Evolutionary conservation across 805 yeast genomes (phyloP).

Genomic region (Ogataea ganodermae): DNA sequence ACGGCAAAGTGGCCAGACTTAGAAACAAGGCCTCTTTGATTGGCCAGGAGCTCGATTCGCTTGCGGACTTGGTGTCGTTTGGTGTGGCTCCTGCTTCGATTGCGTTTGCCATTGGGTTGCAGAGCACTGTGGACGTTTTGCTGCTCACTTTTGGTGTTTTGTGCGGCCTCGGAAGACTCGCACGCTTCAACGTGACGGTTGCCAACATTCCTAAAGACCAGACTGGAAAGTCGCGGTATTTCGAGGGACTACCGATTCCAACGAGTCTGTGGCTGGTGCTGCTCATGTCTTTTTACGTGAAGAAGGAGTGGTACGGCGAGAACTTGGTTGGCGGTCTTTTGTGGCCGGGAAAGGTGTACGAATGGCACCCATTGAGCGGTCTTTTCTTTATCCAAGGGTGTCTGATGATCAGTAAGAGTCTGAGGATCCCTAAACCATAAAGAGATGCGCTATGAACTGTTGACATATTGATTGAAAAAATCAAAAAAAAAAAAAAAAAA

Average conservation of each 20-base stretch:
- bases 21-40: slow-evolving; percentile 87
- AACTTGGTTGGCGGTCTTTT: slow-evolving; percentile 67
- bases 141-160: slow-evolving; percentile 81
- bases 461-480: too few relatives aligned
- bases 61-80: slow-evolving; percentile 92
- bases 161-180: slow-evolving; percentile 91
- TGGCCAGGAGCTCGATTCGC: slow-evolving; percentile 97
- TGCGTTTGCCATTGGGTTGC: slow-evolving; percentile 90
- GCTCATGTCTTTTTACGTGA: slow-evolving; percentile 69
- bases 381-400: slow-evolving; percentile 81
- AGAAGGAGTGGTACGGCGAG: slow-evolving; percentile 42
- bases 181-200: slow-evolving; percentile 93
- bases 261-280: slow-evolving; percentile 75
- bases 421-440: slow-evolving; percentile 86
- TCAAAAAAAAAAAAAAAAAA: neutral
- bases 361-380: slow-evolving; percentile 70
- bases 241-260: slow-evolving; percentile 97
- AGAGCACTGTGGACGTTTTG: slow-evolving; percentile 77
- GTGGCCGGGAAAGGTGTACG: slow-evolving; percentile 58
- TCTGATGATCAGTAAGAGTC: slow-evolving; percentile 86
- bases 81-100: slow-evolving; percentile 95
- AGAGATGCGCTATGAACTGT: too few relatives aligned
- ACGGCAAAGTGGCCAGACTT: slow-evolving; percentile 95
- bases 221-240: slow-evolving; percentile 83
- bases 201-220: slow-evolving; percentile 89